Evolutionary conservation across 345 rosid species (phyloP), one percentile per base, ranked within the genome.

Genomic region (Gynandropsis gynandra): DNA sequence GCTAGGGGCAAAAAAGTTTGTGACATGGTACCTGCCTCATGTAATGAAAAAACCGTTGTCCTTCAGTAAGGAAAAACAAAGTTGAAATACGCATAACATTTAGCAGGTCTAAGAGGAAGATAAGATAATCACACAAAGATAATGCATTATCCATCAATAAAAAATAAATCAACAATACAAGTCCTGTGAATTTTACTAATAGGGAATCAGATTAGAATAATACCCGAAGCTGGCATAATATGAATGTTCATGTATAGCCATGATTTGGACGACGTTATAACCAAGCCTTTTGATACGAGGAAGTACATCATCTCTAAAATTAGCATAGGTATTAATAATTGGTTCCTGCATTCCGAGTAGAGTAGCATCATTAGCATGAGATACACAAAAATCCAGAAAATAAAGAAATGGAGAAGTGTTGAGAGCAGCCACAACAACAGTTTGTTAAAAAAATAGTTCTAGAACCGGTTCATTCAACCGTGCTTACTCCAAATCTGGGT

Each of bases 151-250:
- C 29, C 29, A 5, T 24, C 29, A 24, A 24, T 24, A 2, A 24
- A 5, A 24, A 24, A 5, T n/a, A n/a, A 5, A 24, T 24, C 15
- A 37, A 13, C 15, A 37, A 37, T 13, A 10, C 41, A 37, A 10
- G 41, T 37, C 41, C 15, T 8, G 8, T 10, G n/a, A 8, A 37
- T 13, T 3, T 8, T 10, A 8, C 11, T 13, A 10, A 8, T 2
- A 8, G 5, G 20, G 50, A 42, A 11, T 20, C 37, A 19, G 34
- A 52, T 8, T 24, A 63, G 37, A 41, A 64, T 52, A 35, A 42
- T 87, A 90, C 98, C 98, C 98, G 67, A 90, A 90, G 78, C 98
- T 90, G 54, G 83, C 96, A 64, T 90, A 90, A 65, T 90, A 87
- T 16, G 98, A 82, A 62, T 90, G 98, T 72, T 90, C 98, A 70